Conservation (phyloP, 352 stramenopile species). For the Thraustotheca clavata region DNA sequence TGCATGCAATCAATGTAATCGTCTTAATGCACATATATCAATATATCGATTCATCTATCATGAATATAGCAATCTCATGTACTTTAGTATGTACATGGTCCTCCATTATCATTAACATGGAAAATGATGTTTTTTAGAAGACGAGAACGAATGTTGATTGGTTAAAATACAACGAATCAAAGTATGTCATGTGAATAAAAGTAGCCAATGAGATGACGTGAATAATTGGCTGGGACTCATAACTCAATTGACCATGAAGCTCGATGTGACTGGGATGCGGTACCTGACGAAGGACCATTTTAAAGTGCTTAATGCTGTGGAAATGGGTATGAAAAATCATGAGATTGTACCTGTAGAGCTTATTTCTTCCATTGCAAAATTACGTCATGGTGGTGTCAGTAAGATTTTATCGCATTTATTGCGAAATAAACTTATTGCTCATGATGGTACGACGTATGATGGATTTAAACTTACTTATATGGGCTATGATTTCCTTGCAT, state of each 20-base stretch:
- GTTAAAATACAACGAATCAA: conserved; percentile 1
- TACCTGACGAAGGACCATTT: conserved; percentile 95
- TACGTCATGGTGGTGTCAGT: conserved; percentile 95
- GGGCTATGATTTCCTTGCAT: conserved; percentile 98
- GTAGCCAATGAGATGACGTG: conserved; percentile 17
- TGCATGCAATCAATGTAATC: too few species aligned
- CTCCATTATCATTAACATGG: too few species aligned
- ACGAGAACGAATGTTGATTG: too few species aligned
- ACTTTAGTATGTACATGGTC: too few species aligned
- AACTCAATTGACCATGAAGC: conserved; percentile 65
- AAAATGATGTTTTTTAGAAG: too few species aligned
- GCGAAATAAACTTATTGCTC: conserved; percentile 97
- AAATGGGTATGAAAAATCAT: conserved; percentile 99
- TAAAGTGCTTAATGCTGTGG: conserved; percentile 97
- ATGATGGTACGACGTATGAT: conserved; percentile 96
- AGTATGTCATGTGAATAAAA: background rate
- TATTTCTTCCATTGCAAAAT: conserved; percentile 94
- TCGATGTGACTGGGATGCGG: conserved; percentile 90
- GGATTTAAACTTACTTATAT: conserved; percentile 97
- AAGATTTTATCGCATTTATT: conserved; percentile 97
- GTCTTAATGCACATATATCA: too few species aligned
- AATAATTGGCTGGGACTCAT: conserved; percentile 22
- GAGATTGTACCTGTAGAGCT: conserved; percentile 95
- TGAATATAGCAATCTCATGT: too few species aligned
- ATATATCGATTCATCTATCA: too few species aligned